A percentile compares a stretch with the other conserved stretches of the same genome.
Evolutionary conservation across 306 rosid genomes (phyloP).

Genomic region (Rubus parviflorus): DNA sequence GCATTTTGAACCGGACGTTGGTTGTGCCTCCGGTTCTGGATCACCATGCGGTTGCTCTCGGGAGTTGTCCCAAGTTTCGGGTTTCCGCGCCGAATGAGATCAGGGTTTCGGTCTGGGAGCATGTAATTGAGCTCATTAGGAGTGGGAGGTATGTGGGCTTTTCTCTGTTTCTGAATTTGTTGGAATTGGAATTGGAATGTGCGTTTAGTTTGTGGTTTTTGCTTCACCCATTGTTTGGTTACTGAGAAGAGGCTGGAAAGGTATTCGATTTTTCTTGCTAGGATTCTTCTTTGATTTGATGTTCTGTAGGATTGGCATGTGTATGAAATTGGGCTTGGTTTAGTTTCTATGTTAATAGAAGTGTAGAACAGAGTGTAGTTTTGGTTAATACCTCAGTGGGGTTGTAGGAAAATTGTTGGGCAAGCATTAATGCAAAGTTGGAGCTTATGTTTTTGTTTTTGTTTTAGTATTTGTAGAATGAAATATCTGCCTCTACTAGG

Average conservation of each 20-base stretch:
- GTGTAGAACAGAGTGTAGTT: neutral
- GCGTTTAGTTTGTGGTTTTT: constrained; percentile 1
- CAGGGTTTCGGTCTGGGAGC: constrained; percentile 75
- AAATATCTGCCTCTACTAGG: neutral
- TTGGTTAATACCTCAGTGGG: neutral
- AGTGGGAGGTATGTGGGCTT: constrained; percentile 49
- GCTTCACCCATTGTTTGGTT: neutral
- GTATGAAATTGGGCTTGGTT: neutral
- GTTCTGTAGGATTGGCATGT: neutral
- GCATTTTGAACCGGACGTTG: constrained; percentile 76
- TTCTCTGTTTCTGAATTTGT: neutral
- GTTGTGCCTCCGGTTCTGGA: constrained; percentile 78
- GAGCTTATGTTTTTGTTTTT: neutral
- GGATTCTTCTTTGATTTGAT: neutral
- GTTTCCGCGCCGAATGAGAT: constrained; percentile 50
- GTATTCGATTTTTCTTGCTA: neutral
- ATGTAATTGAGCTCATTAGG: constrained; percentile 56
- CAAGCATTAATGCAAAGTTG: neutral
- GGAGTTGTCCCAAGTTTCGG: constrained; percentile 89
- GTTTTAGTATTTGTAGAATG: neutral
- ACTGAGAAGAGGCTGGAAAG: no score
- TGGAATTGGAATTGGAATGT: neutral
- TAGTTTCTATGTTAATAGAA: neutral
- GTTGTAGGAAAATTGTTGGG: neutral
- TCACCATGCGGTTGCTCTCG: constrained; percentile 83